Base-by-base conservation (phyloP, 1,139 yeast species). In the Hansenula anomala region DNA sequence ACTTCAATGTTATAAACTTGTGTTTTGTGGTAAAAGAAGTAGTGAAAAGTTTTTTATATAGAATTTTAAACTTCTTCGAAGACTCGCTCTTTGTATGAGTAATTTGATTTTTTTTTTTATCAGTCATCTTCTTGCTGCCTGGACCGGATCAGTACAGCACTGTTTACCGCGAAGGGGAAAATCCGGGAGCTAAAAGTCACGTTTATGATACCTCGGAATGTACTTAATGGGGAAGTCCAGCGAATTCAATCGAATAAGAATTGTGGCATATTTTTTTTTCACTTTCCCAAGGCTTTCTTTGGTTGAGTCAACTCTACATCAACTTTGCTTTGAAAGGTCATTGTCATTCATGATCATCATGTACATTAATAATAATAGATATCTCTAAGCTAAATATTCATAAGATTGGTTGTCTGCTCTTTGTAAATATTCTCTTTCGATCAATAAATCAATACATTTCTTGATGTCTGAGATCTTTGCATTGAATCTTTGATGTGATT, bases 391-490 rank as follows among this genome's bases (percentile, higher is more conserved):
- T 49, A 89, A 67, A 59, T 92, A 92, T 52, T 83, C 83, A 58
- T 88, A 89, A 38, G 80, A 73, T 55, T 81, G 85, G 42, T 78
- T 81, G 42, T 82, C 92, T 36, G 78, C 70, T 61, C 98, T 80
- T 52, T 79, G 80, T 47, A 92, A 66, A 58, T 88, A 92, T 55
- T 87, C 95, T 61, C 82, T 80, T 49, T 90, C 97, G 41, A 92
- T 84, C 60, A 92, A 74, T 36, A 74, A 75, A 56, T 88, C 96
- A 51, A 92, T 86, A 31, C 90, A 88, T 58, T 80, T 77, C 66
- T 92, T 92, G 55, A 92, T 84, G 58, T 90, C 95, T 14, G 88
- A 73, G 23, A 88, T 80, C 47, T 81, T 80, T 7, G 97, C 97
- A 53, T 75, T 78, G 69, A 92, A 92, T 54, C 97, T 73, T 43